Evolutionary conservation across 2,329 filamentous ascomycete species (phyloP), one percentile per base, ranked within the genome.

Genomic region (Sporothrix phasma): DNA sequence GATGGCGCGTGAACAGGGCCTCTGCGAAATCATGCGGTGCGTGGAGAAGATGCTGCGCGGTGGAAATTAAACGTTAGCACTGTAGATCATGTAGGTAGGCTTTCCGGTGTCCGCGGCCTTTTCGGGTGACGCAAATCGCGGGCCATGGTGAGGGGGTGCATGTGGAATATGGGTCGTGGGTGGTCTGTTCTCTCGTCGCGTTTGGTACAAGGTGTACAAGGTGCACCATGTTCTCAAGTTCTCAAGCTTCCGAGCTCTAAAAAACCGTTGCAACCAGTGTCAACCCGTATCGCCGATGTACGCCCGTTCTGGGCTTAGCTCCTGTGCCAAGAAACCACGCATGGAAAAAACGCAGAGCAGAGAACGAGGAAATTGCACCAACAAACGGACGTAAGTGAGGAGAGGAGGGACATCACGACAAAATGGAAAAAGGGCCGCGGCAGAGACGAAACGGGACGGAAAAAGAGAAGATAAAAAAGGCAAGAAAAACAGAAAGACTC

Each of bases 1-100:
- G 79, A 71, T 99, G 94, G 74, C 94, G 96, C 49, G 86, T 84
- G 76, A 97, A 99, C 6, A 99, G 80, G 59, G 84, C 82, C 75
- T 99, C 94, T 3, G 92, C 90, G 71, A 97, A 97, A 0, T 89
- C 90, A 74, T 99, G 94, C 0, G 94, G 92, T 69, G 97, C 92
- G 74, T 97, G 90, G 2, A 99, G 81, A 24, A 99, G 82, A 74
- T 99, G 94, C 67, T 68, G 19, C n/a, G 29, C 29, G 19, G 17
- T 5, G 37, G 51, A 49, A 51, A 56, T 39, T 39, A 24, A 43
- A 19, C 17, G 62, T 66, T 61, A 66, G 62, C 39, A 8, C n/a
- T 31, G 22, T 29, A 26, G 22, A 43, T 58, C 54, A 29, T 6
- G 7, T 22, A 17, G n/a, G 19, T 5, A n/a, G 6, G 26, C 10